Conservation (phyloP, 2,329 filamentous ascomycete genomes). For the Calonectria pauciramosa region DNA sequence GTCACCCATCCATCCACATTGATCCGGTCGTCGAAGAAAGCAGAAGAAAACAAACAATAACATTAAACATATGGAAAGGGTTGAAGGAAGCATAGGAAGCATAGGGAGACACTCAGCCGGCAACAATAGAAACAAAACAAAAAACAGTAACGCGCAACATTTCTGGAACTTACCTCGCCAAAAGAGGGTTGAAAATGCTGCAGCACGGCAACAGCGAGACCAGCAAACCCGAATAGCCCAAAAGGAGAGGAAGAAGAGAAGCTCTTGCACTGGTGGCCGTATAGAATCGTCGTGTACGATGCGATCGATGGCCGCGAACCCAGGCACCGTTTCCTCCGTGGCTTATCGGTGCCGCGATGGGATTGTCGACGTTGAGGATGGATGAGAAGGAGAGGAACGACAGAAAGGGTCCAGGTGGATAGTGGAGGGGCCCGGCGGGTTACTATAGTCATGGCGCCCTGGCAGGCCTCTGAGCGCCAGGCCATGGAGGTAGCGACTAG, state of each 20-base stretch:
- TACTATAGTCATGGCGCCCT: constrained; percentile 42
- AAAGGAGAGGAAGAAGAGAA: constrained; percentile 28
- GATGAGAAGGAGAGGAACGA: constrained; percentile 33
- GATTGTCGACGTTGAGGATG: constrained; percentile 36
- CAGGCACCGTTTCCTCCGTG: constrained; percentile 37
- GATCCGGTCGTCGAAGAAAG: neutral
- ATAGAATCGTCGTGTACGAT: constrained; percentile 30
- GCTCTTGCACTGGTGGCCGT: constrained; percentile 18
- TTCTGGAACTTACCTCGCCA: constrained; percentile 40
- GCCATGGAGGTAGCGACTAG: constrained; percentile 17
- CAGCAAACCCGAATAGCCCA: constrained; percentile 26
- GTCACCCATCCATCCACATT: constrained; percentile 8
- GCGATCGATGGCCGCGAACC: constrained; percentile 33
- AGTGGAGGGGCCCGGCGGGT: constrained; percentile 42
- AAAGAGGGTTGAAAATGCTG: constrained; percentile 22
- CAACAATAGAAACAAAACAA: constrained; percentile 9
- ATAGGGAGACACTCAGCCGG: neutral
- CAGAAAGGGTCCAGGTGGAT: constrained; percentile 35
- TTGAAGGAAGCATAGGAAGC: neutral
- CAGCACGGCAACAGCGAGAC: constrained; percentile 36
- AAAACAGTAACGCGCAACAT: constrained; percentile 29
- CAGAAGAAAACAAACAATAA: constrained; percentile 18
- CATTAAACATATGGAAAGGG: constrained; percentile 26
- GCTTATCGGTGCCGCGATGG: constrained; percentile 36
- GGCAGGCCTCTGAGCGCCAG: constrained; percentile 19